phyloP scores from a whole-genome alignment of 495 filamentous ascomycete genomes.

The Saxophila tyrrhenica region DNA sequence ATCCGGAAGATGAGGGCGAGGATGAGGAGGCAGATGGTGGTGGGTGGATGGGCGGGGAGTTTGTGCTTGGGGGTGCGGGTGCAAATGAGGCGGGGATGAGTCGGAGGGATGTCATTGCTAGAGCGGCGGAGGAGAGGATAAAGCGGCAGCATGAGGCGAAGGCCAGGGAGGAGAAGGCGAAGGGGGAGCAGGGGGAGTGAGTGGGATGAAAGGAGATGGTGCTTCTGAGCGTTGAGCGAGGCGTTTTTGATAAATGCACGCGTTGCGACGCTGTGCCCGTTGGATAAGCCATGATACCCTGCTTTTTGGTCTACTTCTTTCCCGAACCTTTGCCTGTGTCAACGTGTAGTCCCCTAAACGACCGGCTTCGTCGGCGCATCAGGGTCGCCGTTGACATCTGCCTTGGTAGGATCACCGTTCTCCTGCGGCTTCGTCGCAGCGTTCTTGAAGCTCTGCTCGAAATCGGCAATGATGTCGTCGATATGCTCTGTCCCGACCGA shows the following conservation, averaged over 20 bases:
- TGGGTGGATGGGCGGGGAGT: constrained; percentile 81
- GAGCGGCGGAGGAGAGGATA: constrained; percentile 62
- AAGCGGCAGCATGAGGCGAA: constrained; percentile 39
- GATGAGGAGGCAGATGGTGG: constrained; percentile 60
- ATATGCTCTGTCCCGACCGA: constrained; percentile 97
- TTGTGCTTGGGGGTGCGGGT: constrained; percentile 53
- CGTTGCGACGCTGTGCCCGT: neutral
- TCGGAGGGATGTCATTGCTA: constrained; percentile 61
- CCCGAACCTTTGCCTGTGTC: no score
- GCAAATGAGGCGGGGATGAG: constrained; percentile 26
- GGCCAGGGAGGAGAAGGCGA: neutral
- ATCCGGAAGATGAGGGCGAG: constrained; percentile 44
- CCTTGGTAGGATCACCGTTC: constrained; percentile 33
- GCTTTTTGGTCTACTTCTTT: no score
- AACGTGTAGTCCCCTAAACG: no score
- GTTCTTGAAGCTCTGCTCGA: constrained; percentile 76
- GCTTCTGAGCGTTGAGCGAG: constrained; percentile 1
- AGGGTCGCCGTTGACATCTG: constrained; percentile 27
- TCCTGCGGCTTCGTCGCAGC: constrained; percentile 31
- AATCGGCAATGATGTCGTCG: constrained; percentile 95
- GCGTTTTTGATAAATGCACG: neutral
- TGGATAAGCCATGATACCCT: neutral
- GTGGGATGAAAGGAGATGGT: neutral
- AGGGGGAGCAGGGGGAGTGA: neutral
- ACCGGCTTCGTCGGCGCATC: constrained; percentile 11